A percentile compares a stretch with the other conserved stretches of the same genome.
Conservation (phyloP, 768 basidiomycete species). For the Leccinum uliginosum region DNA sequence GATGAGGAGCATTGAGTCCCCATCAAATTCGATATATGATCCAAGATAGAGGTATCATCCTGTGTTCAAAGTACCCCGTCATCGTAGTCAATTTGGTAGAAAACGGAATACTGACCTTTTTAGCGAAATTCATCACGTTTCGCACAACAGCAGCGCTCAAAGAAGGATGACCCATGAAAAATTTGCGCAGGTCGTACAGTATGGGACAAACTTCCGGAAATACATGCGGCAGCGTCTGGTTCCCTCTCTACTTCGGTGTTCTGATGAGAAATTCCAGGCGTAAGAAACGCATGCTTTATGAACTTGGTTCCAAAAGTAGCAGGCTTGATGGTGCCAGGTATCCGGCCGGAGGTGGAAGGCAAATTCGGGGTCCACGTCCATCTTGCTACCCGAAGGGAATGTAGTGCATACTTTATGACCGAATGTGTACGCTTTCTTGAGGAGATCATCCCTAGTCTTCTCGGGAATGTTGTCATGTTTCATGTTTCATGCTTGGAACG, state of each 20-base stretch:
- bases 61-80: conserved; percentile 17
- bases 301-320: conserved; percentile 70
- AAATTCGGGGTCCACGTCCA: conserved; percentile 12
- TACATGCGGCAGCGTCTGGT: conserved; percentile 23
- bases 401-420: conserved; percentile 35
- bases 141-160: conserved; percentile 57
- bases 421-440: conserved; percentile 56
- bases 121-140: conserved; percentile 67
- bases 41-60: conserved; percentile 46
- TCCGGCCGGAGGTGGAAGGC: conserved; percentile 39
- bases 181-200: conserved; percentile 38
- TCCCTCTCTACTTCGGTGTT: conserved; percentile 26
- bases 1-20: conserved; percentile 13
- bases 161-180: conserved; percentile 37
- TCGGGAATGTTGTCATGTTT: conserved; percentile 33
- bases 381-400: conserved; percentile 29
- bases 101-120: conserved; percentile 41
- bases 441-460: conserved; percentile 53
- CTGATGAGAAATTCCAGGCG: conserved; percentile 19
- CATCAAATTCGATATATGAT: conserved; percentile 44
- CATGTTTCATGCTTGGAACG: too few relatives aligned
- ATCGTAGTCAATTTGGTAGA: not conserved
- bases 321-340: conserved; percentile 42
- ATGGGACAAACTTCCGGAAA: conserved; percentile 43
- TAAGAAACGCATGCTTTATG: conserved; percentile 42